These are phyloP conservation scores for Corylus americana DNA, from an alignment of 306 rosid genomes.

Conservation along the genomic window DNA sequence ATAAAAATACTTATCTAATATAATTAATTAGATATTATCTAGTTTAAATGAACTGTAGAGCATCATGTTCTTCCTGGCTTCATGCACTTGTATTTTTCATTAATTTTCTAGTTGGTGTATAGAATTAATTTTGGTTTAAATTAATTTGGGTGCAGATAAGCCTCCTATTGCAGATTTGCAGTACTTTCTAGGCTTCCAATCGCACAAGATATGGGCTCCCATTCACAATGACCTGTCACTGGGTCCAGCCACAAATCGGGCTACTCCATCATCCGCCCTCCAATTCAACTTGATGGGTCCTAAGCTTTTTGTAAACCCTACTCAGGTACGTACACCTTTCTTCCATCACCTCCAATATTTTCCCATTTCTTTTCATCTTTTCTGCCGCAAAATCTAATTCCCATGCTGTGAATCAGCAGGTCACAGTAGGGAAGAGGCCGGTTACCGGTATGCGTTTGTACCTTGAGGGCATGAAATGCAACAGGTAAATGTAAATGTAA, in stretches of 20 bases:
- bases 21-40: no score
- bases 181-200: slow-evolving; percentile 87
- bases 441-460: slow-evolving; percentile 85
- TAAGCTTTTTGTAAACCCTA: slow-evolving; percentile 63
- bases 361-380: slow-evolving; percentile 2
- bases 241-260: slow-evolving; percentile 60
- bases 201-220: slow-evolving; percentile 84
- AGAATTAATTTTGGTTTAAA: neutral
- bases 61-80: no score
- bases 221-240: slow-evolving; percentile 76
- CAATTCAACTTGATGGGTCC: slow-evolving; percentile 81
- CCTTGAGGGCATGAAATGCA: slow-evolving; percentile 92
- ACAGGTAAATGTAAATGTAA: slow-evolving; percentile 47
- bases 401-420: slow-evolving; percentile 36
- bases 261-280: slow-evolving; percentile 48
- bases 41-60: no score
- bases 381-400: neutral
- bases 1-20: no score
- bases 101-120: no score
- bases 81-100: no score
- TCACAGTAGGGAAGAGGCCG: slow-evolving; percentile 65
- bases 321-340: slow-evolving; percentile 43
- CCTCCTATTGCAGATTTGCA: slow-evolving; percentile 78
- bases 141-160: slow-evolving; percentile 54
- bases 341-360: neutral